Percentiles rank a stretch among this genome's conserved stretches.
Conservation (phyloP, 495 filamentous ascomycete species). For the Talaromyces wortmannii region DNA sequence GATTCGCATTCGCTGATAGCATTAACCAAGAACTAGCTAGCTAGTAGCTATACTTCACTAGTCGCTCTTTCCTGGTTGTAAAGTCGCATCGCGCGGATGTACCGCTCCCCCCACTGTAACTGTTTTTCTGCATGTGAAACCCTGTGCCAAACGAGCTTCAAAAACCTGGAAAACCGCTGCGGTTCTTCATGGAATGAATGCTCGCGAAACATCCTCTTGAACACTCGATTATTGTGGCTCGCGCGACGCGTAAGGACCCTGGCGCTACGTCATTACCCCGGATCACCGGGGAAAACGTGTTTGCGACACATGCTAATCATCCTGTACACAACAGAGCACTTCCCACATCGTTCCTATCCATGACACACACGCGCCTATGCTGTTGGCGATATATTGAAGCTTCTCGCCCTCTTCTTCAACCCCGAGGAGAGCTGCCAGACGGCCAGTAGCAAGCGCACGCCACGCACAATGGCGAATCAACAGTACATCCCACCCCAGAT, state of each 20-base stretch:
- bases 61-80: background rate
- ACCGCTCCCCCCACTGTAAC: background rate
- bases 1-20: too few relatives aligned
- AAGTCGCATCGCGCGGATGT: background rate
- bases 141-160: background rate
- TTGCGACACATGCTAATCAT: too few relatives aligned
- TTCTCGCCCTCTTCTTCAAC: background rate
- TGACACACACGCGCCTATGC: too few relatives aligned
- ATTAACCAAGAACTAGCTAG: too few relatives aligned
- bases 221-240: background rate
- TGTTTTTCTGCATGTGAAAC: background rate
- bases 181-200: background rate
- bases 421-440: background rate
- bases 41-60: too few relatives aligned
- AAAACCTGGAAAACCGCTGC: background rate
- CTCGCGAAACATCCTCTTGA: background rate
- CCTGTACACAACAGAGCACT: too few relatives aligned
- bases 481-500: slow-evolving; percentile 63
- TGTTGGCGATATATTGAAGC: too few relatives aligned
- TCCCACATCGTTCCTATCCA: too few relatives aligned
- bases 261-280: background rate
- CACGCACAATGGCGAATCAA: slow-evolving; percentile 18
- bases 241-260: background rate
- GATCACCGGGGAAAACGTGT: background rate
- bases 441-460: background rate